A percentile compares a stretch with the other conserved stretches of the same genome.
Conservation (phyloP, 257 asterid genomes). For the Penstemon barbatus region DNA sequence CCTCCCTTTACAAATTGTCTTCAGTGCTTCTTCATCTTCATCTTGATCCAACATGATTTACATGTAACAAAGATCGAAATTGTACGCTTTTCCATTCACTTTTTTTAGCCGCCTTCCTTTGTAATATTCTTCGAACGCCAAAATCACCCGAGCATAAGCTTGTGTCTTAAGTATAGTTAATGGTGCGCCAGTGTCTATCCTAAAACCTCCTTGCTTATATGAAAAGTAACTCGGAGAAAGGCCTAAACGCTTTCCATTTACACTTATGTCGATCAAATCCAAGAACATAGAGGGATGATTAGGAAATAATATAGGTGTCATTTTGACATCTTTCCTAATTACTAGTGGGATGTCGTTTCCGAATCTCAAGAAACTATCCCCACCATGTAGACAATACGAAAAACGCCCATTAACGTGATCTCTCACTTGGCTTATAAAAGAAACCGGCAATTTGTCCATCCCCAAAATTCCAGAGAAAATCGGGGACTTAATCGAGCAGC, state of each 20-base stretch:
- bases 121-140: constrained; percentile 10
- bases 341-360: constrained; percentile 27
- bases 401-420: constrained; percentile 18
- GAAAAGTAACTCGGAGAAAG: constrained; percentile 24
- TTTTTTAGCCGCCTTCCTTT: background rate
- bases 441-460: constrained; percentile 8
- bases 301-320: constrained; percentile 3
- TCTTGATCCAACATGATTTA: too few species aligned
- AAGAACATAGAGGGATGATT: background rate
- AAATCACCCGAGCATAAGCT: constrained; percentile 21
- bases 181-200: constrained; percentile 24
- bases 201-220: constrained; percentile 18
- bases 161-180: constrained; percentile 16
- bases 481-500: constrained; percentile 24
- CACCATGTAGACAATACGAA: constrained; percentile 27
- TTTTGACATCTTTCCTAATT: constrained; percentile 5
- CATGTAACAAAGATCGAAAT: constrained; percentile 24
- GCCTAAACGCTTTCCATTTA: constrained; percentile 7
- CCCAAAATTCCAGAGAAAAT: constrained; percentile 28
- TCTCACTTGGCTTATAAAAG: constrained; percentile 25
- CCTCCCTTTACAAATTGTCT: too few species aligned
- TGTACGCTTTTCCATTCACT: background rate
- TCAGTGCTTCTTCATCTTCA: too few species aligned
- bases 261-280: constrained; percentile 30
- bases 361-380: constrained; percentile 23